Evolutionary conservation across 2,329 filamentous ascomycete genomes (phyloP).

Genomic region (Neurospora sp.): DNA sequence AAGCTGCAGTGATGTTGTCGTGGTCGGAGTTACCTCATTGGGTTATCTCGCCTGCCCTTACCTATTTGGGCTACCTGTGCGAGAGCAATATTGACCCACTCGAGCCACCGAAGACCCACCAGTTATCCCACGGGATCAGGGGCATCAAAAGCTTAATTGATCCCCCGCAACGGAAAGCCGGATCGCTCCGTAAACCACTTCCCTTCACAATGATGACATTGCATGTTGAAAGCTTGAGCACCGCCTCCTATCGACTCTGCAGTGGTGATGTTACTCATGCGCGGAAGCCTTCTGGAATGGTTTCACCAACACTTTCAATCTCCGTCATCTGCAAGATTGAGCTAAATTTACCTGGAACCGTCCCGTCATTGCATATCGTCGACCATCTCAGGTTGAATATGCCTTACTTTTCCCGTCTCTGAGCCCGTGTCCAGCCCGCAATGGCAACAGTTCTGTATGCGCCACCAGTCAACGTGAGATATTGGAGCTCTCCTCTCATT

Average conservation of each 20-base stretch:
- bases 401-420: background rate
- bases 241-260: background rate
- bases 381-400: background rate
- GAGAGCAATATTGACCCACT: slow-evolving; percentile 10
- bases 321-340: background rate
- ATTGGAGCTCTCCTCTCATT: background rate
- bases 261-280: background rate
- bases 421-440: background rate
- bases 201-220: background rate
- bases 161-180: background rate
- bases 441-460: background rate
- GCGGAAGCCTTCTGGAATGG: background rate
- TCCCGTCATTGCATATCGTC: background rate
- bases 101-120: slow-evolving; percentile 2
- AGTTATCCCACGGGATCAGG: slow-evolving; percentile 5
- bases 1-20: background rate
- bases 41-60: slow-evolving; percentile 2
- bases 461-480: background rate
- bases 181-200: background rate
- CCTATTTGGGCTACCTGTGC: slow-evolving; percentile 18
- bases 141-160: slow-evolving; percentile 11
- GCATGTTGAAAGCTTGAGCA: background rate
- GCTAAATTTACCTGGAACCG: background rate
- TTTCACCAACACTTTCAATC: background rate
- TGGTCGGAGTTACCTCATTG: background rate